phyloP scores from a whole-genome alignment of 306 rosid genomes.

The Quercus suber region DNA sequence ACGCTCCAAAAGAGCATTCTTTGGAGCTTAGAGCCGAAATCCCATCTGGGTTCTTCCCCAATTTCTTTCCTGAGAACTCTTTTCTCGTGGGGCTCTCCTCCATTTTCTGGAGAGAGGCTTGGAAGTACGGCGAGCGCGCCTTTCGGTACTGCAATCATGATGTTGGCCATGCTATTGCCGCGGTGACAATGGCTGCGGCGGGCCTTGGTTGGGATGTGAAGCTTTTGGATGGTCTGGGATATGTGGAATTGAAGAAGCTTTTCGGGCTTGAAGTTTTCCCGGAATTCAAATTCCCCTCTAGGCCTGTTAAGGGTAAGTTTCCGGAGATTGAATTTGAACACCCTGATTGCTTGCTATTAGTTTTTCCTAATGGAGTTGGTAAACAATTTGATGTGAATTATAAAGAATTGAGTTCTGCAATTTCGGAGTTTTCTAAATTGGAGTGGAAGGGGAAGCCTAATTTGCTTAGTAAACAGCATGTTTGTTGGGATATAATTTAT shows the following conservation, averaged over 20 bases:
- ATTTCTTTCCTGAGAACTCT: slow-evolving; percentile 46
- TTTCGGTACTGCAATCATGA: slow-evolving; percentile 93
- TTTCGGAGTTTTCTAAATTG: slow-evolving; percentile 46
- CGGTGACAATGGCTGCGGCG: slow-evolving; percentile 86
- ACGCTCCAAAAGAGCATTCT: slow-evolving; percentile 86
- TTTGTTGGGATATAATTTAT: slow-evolving; percentile 87
- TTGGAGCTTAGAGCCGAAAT: slow-evolving; percentile 73
- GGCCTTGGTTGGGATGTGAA: slow-evolving; percentile 88
- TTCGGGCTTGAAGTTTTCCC: slow-evolving; percentile 68
- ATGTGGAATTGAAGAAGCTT: slow-evolving; percentile 67
- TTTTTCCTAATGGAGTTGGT: slow-evolving; percentile 52
- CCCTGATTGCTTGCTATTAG: slow-evolving; percentile 80
- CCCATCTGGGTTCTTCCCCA: slow-evolving; percentile 50
- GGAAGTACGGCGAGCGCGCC: slow-evolving; percentile 96
- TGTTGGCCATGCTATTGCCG: slow-evolving; percentile 84
- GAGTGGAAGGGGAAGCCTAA: slow-evolving; percentile 83
- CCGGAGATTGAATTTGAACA: slow-evolving; percentile 88
- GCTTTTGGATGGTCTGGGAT: slow-evolving; percentile 71
- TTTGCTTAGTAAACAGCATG: slow-evolving; percentile 80
- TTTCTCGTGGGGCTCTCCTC: slow-evolving; percentile 79
- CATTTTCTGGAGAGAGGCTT: slow-evolving; percentile 93
- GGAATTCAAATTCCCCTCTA: slow-evolving; percentile 53
- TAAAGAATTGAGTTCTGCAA: slow-evolving; percentile 50
- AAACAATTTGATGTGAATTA: slow-evolving; percentile 53
- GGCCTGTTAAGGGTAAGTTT: slow-evolving; percentile 66